Evolutionary conservation across 768 basidiomycete genomes (phyloP), one percentile per base, ranked within the genome.

Genomic region (Boletus insuetus): DNA sequence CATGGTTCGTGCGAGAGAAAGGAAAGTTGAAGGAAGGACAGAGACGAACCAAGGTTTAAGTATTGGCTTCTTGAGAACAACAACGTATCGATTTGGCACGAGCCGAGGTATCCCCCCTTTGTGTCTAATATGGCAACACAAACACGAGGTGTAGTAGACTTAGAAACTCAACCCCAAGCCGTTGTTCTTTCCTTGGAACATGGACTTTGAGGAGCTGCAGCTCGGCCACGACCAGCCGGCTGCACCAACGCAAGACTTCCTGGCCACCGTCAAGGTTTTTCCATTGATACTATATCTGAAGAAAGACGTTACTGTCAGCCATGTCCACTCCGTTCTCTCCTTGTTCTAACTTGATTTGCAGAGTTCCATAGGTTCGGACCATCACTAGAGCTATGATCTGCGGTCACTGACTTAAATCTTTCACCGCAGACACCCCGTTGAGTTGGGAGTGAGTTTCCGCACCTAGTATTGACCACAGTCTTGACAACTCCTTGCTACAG

Each of bases 251-350:
- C 75, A 78, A 43, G 86, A 84, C 47, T 73, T 75, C 56, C 68
- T 89, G 10, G 81, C 82, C 7, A 75, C 83, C 3, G 77, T 89
- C 62, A 84, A 82, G 62, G 90, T 93, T 35, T 93, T 88, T 68
- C 90, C 90, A n/a, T 77, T 91, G 24, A 89, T 93, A 58, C 84
- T 84, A 20, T 79, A 82, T 56, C 64, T 93, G 42, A 87, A 85
- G 66, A 81, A 75, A 53, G 89, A 92, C 69, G 79, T 87, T 20
- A 77, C 75, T 14, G 90, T 90, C 66, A 69, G 86, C 74, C 49
- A 8, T 31, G 46, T 42, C 26, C 35, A 29, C n/a, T 53, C 35
- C 63, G 73, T 35, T 39, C n/a, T 39, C 5, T 50, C 38, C 46
- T 51, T 49, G 39, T 51, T 49, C 57, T 67, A n/a, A 59, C 22